Evolutionary conservation across 192 early-diverging fungal genomes (phyloP).

Genomic region (Entrophospora sp.): DNA sequence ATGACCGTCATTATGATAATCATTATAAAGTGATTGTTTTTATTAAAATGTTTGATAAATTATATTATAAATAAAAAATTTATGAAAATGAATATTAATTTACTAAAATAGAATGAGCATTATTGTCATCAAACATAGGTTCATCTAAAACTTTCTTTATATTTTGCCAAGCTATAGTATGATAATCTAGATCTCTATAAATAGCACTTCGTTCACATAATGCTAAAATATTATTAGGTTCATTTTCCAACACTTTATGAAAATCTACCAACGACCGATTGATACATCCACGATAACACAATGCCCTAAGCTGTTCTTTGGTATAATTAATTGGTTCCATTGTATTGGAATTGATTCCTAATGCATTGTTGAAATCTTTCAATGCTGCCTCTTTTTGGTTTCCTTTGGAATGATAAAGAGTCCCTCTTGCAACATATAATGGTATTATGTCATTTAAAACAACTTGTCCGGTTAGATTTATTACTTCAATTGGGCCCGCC

Average conservation of each 20-base stretch:
- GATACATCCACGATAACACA: too few relatives aligned
- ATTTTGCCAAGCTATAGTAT: background rate
- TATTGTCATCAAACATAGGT: too few relatives aligned
- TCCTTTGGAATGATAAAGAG: background rate
- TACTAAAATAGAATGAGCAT: too few relatives aligned
- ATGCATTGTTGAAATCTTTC: slow-evolving; percentile 3
- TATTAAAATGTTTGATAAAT: too few relatives aligned
- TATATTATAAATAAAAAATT: too few relatives aligned
- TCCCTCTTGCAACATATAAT: background rate
- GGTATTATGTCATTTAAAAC: background rate
- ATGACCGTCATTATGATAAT: too few relatives aligned
- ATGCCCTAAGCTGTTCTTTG: too few relatives aligned
- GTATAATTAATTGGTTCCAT: too few relatives aligned
- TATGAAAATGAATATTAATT: too few relatives aligned
- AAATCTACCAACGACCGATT: background rate
- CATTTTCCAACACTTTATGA: background rate
- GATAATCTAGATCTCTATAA: background rate
- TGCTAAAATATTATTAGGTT: slow-evolving; percentile 2
- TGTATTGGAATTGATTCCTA: background rate
- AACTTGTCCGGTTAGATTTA: background rate
- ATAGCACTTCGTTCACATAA: slow-evolving; percentile 7
- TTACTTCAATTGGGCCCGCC: background rate
- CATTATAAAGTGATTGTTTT: too few relatives aligned
- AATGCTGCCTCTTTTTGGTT: background rate
- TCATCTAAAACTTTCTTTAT: background rate